These are phyloP conservation scores for Pseudocercospora ulei DNA, from an alignment of 2,329 filamentous ascomycete genomes.

Conservation along the genomic window DNA sequence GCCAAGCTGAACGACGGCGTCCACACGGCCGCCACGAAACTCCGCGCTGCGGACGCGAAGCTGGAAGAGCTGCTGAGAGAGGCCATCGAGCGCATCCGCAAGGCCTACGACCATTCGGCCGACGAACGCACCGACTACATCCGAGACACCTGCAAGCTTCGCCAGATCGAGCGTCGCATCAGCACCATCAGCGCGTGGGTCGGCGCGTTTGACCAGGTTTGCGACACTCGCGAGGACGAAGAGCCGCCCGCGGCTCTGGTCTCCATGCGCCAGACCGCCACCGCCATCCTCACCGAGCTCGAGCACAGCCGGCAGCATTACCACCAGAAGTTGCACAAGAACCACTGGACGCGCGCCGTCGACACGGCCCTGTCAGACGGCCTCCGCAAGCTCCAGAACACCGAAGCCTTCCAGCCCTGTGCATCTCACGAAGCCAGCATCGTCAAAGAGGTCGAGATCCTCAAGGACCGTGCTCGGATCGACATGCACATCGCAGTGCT, in stretches of 20 bases:
- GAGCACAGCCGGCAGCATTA: slow-evolving; percentile 85
- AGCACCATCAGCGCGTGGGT: slow-evolving; percentile 84
- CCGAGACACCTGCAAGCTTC: slow-evolving; percentile 68
- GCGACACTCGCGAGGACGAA: slow-evolving; percentile 60
- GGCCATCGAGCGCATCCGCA: slow-evolving; percentile 66
- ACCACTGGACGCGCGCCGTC: slow-evolving; percentile 76
- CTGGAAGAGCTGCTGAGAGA: slow-evolving; percentile 65
- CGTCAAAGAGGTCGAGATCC: slow-evolving; percentile 70
- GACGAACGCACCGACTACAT: slow-evolving; percentile 69
- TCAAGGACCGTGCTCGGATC: slow-evolving; percentile 72
- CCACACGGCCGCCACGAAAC: slow-evolving; percentile 70
- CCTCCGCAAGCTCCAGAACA: slow-evolving; percentile 66
- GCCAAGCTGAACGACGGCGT: slow-evolving; percentile 87
- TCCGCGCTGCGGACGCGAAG: slow-evolving; percentile 83
- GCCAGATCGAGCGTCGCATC: slow-evolving; percentile 75
- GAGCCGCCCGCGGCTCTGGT: slow-evolving; percentile 56
- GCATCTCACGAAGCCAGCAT: slow-evolving; percentile 57
- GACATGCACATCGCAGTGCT: slow-evolving; percentile 68
- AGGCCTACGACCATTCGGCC: slow-evolving; percentile 71
- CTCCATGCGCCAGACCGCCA: slow-evolving; percentile 75
- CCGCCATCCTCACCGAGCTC: slow-evolving; percentile 78
- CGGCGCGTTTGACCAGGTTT: slow-evolving; percentile 76
- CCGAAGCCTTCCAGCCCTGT: slow-evolving; percentile 51
- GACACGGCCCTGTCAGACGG: slow-evolving; percentile 83
- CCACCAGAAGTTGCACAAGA: slow-evolving; percentile 69